Percentiles rank a stretch among this genome's conserved stretches.
These are phyloP conservation scores for Hypoxylon sp. DNA, from an alignment of 2,329 filamentous ascomycete species.

Conservation along the genomic window DNA sequence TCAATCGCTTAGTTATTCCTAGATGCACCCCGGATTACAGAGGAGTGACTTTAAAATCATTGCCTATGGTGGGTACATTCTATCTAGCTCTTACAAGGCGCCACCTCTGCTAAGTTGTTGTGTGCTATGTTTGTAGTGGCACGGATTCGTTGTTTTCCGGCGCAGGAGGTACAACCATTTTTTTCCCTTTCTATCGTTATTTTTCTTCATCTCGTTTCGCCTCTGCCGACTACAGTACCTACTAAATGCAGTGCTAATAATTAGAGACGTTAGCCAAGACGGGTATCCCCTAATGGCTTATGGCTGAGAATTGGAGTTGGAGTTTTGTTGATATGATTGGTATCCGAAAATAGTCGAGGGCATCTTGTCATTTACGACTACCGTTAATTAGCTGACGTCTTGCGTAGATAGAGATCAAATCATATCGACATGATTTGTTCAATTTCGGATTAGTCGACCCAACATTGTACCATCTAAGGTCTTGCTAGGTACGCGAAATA, in stretches of 20 bases:
- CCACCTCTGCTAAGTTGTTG: slow-evolving; percentile 21
- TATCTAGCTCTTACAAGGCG: slow-evolving; percentile 1
- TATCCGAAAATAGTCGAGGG: too few species aligned
- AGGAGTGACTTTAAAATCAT: slow-evolving; percentile 20
- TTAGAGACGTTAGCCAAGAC: too few species aligned
- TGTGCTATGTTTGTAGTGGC: too few species aligned
- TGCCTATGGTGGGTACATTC: background rate
- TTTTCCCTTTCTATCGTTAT: too few species aligned
- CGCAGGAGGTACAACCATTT: too few species aligned
- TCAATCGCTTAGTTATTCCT: slow-evolving; percentile 27
- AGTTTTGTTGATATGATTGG: too few species aligned
- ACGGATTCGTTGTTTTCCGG: too few species aligned
- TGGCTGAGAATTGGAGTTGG: too few species aligned
- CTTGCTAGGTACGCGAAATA: slow-evolving; percentile 14
- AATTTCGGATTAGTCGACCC: slow-evolving; percentile 22
- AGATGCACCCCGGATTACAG: slow-evolving; percentile 9
- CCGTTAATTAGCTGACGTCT: slow-evolving; percentile 27
- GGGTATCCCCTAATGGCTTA: too few species aligned
- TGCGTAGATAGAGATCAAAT: slow-evolving; percentile 31
- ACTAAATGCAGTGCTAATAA: too few species aligned
- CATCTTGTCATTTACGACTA: slow-evolving; percentile 30
- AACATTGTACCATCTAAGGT: slow-evolving; percentile 19
- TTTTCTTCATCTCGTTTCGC: too few species aligned
- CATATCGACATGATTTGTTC: slow-evolving; percentile 25
- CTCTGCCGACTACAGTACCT: too few species aligned